These are phyloP conservation scores for Solidago caesia DNA, from an alignment of 129 eudicot species.

Conservation along the genomic window DNA sequence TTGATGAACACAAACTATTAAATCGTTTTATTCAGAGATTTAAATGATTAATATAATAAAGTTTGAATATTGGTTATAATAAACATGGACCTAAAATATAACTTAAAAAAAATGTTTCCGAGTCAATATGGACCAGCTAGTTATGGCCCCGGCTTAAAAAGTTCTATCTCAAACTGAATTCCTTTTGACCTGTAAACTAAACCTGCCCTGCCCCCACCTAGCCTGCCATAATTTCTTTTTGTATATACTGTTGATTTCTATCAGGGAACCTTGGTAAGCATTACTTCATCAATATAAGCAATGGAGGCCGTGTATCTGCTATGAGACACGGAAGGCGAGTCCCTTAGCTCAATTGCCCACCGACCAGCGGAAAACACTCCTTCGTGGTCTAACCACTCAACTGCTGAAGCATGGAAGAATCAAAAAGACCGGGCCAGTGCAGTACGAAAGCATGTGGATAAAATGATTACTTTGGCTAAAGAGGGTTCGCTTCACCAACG, in stretches of 20 bases:
- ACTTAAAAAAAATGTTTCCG: no score
- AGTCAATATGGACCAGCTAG: no score
- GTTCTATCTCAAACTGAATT: not conserved
- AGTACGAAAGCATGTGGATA: slow-evolving; percentile 72
- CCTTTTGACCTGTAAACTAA: not conserved
- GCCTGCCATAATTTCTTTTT: not conserved
- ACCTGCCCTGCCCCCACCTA: not conserved
- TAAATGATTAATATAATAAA: no score
- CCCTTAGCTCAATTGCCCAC: slow-evolving; percentile 87
- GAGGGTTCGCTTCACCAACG: slow-evolving; percentile 94
- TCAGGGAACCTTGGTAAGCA: slow-evolving; percentile 43
- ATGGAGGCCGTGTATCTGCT: slow-evolving; percentile 64
- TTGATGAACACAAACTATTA: not conserved
- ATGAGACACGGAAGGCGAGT: no score
- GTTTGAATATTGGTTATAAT: not conserved
- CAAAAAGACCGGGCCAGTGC: slow-evolving; percentile 95
- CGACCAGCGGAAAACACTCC: slow-evolving; percentile 78
- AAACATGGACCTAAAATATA: no score
- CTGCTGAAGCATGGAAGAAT: slow-evolving; percentile 88
- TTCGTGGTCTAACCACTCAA: slow-evolving; percentile 93
- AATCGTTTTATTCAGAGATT: not conserved
- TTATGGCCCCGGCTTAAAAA: no score
- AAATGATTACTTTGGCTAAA: slow-evolving; percentile 90
- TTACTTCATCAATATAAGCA: slow-evolving; percentile 51
- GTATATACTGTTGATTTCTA: not conserved